Percentiles rank a stretch among this genome's conserved stretches.
Evolutionary conservation across 2,329 filamentous ascomycete species (phyloP).

Genomic region (Lanzia echinophila): DNA sequence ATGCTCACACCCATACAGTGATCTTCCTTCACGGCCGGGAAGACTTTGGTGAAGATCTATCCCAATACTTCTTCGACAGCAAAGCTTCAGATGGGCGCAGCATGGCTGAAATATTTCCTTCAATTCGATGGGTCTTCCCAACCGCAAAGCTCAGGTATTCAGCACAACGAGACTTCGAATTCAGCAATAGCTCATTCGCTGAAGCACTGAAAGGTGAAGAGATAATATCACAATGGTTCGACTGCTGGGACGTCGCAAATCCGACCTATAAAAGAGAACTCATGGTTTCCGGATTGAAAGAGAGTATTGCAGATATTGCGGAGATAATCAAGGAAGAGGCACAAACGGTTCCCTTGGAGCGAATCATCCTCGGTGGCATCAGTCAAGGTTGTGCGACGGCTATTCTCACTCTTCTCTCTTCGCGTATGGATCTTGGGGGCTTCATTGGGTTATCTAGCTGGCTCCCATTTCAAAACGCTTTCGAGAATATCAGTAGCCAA

Average conservation of each 20-base stretch:
- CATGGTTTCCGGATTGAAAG: constrained; percentile 36
- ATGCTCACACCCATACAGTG: constrained; percentile 27
- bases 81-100: constrained; percentile 24
- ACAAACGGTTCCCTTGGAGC: constrained; percentile 30
- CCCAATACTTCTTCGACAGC: constrained; percentile 36
- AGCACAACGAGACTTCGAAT: constrained; percentile 14
- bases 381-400: constrained; percentile 41
- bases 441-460: constrained; percentile 37
- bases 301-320: constrained; percentile 33
- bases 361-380: constrained; percentile 40
- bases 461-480: constrained; percentile 42
- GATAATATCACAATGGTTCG: constrained; percentile 41
- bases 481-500: no score
- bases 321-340: constrained; percentile 34
- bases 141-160: constrained; percentile 24
- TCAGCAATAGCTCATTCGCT: constrained; percentile 20
- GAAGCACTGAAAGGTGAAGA: no score
- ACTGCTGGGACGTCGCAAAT: constrained; percentile 40
- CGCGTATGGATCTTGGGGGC: constrained; percentile 25
- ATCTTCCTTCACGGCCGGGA: constrained; percentile 42
- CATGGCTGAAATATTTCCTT: constrained; percentile 17
- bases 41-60: constrained; percentile 35
- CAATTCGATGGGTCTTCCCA: constrained; percentile 20
- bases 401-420: constrained; percentile 34
- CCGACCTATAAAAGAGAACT: constrained; percentile 38